Evolutionary conservation across 2,329 filamentous ascomycete species (phyloP).

Genomic region (Trichoderma endophyticum): DNA sequence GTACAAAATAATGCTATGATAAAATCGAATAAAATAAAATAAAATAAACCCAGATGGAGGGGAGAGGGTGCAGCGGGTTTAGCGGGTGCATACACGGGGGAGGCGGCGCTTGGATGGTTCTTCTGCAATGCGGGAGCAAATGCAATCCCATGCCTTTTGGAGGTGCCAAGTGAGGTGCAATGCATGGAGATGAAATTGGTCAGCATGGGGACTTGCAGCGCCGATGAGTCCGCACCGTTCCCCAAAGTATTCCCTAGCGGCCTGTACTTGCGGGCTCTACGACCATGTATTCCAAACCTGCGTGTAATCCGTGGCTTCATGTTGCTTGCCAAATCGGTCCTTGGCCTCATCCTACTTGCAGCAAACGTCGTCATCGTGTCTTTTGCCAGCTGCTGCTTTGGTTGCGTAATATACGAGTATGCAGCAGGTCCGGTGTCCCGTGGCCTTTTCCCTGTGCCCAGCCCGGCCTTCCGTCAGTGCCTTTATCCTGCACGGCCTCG

Average conservation of each 20-base stretch:
- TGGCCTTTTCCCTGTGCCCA: not conserved
- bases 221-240: conserved; percentile 11
- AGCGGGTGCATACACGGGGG: conserved; percentile 9
- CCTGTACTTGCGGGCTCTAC: not conserved
- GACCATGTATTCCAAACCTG: not conserved
- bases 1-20: not conserved
- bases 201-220: conserved; percentile 11
- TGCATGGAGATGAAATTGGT: conserved; percentile 15
- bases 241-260: not conserved
- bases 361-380: conserved; percentile 11
- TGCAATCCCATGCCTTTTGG: conserved; percentile 2
- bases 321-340: not conserved
- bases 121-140: conserved; percentile 1
- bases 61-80: conserved; percentile 1
- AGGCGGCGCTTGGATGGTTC: conserved; percentile 3
- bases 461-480: not conserved
- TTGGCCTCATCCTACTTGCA: not conserved
- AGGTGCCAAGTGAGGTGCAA: conserved; percentile 7
- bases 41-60: not conserved
- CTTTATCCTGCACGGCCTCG: not conserved
- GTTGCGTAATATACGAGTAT: not conserved
- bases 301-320: not conserved
- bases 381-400: not conserved
- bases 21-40: not conserved
- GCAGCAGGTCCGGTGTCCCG: conserved; percentile 4